These are phyloP conservation scores for Fusarium sterilihyphosum DNA, from an alignment of 2,329 filamentous ascomycete genomes.

Conservation along the genomic window DNA sequence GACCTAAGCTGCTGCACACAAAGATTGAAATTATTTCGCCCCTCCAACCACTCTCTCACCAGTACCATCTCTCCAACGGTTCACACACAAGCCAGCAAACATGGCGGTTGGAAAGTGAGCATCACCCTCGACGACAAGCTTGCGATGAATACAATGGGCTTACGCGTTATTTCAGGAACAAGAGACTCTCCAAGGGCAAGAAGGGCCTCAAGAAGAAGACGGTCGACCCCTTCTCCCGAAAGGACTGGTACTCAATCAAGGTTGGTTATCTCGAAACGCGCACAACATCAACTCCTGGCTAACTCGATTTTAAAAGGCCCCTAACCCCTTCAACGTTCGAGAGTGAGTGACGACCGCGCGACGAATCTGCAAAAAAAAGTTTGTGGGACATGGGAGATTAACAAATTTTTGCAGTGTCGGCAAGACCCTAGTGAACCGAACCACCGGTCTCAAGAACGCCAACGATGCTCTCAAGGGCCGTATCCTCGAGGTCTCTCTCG, in stretches of 20 bases:
- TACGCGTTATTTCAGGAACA: constrained; percentile 75
- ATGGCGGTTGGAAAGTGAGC: constrained; percentile 71
- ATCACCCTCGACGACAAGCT: constrained; percentile 25
- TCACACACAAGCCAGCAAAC: constrained; percentile 61
- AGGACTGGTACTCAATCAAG: constrained; percentile 99
- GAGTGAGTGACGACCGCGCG: constrained; percentile 76
- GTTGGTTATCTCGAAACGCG: constrained; percentile 52
- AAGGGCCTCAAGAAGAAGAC: constrained; percentile 99
- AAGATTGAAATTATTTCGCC: constrained; percentile 54
- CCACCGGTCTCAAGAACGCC: constrained; percentile 99
- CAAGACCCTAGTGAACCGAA: constrained; percentile 99
- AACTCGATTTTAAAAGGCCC: constrained; percentile 68
- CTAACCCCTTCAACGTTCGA: constrained; percentile 93
- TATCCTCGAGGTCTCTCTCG: constrained; percentile 98
- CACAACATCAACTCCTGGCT: constrained; percentile 14
- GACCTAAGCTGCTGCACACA: constrained; percentile 53
- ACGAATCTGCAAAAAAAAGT: constrained; percentile 17
- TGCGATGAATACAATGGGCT: constrained; percentile 27
- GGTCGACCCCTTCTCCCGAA: constrained; percentile 95
- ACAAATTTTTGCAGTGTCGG: constrained; percentile 77
- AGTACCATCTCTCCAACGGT: constrained; percentile 55
- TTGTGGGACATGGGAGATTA: constrained; percentile 28
- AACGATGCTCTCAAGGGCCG: constrained; percentile 99
- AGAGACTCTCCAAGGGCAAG: constrained; percentile 99
- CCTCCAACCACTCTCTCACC: constrained; percentile 52